A percentile compares a stretch with the other conserved stretches of the same genome.
Evolutionary conservation across 2,329 filamentous ascomycete species (phyloP).

Genomic region (Phoma herbarum): DNA sequence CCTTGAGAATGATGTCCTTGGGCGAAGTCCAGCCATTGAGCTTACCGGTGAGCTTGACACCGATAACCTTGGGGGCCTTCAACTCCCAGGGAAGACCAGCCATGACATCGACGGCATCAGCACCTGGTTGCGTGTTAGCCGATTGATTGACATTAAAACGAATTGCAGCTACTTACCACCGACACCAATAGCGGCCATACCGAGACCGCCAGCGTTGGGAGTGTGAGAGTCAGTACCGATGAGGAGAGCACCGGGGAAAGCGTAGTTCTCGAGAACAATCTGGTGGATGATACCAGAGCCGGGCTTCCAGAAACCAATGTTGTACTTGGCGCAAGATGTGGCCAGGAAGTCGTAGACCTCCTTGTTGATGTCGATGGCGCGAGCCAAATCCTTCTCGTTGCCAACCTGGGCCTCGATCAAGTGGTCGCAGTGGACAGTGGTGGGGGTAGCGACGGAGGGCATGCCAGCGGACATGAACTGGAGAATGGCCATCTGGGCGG

Average conservation of each 20-base stretch:
- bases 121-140: slow-evolving; percentile 59
- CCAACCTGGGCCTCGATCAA: slow-evolving; percentile 98
- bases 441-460: slow-evolving; percentile 91
- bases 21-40: slow-evolving; percentile 91
- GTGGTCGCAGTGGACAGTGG: slow-evolving; percentile 98
- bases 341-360: slow-evolving; percentile 99
- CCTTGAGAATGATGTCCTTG: slow-evolving; percentile 98
- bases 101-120: slow-evolving; percentile 98
- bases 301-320: slow-evolving; percentile 99
- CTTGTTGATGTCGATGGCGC: slow-evolving; percentile 95
- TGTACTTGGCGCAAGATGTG: slow-evolving; percentile 95
- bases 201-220: slow-evolving; percentile 94
- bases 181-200: slow-evolving; percentile 94
- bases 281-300: slow-evolving; percentile 99
- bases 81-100: slow-evolving; percentile 96
- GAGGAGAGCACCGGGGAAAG: slow-evolving; percentile 96
- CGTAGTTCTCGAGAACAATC: slow-evolving; percentile 98
- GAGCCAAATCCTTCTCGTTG: slow-evolving; percentile 89
- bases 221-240: slow-evolving; percentile 99
- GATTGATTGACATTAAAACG: neutral
- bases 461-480: slow-evolving; percentile 99
- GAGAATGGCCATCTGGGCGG: slow-evolving; percentile 98
- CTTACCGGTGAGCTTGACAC: slow-evolving; percentile 91
- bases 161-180: slow-evolving; percentile 61
- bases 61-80: slow-evolving; percentile 96